Evolutionary conservation across 2,329 filamentous ascomycete genomes (phyloP), one percentile per base, ranked within the genome.

Genomic region (Zymoseptoria passerinii): DNA sequence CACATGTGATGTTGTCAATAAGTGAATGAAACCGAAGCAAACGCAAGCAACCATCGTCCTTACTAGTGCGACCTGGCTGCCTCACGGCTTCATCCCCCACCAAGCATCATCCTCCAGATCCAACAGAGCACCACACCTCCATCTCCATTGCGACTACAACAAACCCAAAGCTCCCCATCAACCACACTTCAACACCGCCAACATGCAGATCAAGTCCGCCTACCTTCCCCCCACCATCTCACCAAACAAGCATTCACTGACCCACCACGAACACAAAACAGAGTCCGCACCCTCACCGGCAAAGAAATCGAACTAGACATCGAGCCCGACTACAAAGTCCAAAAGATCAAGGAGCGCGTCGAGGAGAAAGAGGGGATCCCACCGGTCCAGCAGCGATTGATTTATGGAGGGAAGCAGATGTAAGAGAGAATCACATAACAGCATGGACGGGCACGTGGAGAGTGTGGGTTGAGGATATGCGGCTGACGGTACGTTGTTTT

Each of bases 291-390:
- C 63, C 86, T 99, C 65, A 97, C 94, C 64, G 94, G 94, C 72
- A 97, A 97, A 81, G 91, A 99, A 79, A 97, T 97, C 74, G 92
- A 97, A 81, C 85, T 99, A 70, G 92, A 97, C 72, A 95, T 99
- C 73, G 94, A 97, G 80, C 81, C 85, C 55, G 87, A 90, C 71
- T 95, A 95, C 82, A 96, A 92, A 83, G 92, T 97, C 67, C 87
- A 88, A 48, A 86, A 92, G 74, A 97, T 99, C 81, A 99, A 99
- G 82, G 94, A 97, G 78, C 92, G 92, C 70, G 94, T 99, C 57
- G 94, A 99, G 76, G 94, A 99, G 80, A 97, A 97, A 78, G 94
- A 97, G 74, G 94, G 94, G 58, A 99, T 99, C 69, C 92, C 94
- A 50, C 94, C 94, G 0, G 91, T 94, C 18, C 94, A 99, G 77